Evolutionary conservation across 441 rosid species (phyloP).

Genomic region (Euphorbia celastroides): DNA sequence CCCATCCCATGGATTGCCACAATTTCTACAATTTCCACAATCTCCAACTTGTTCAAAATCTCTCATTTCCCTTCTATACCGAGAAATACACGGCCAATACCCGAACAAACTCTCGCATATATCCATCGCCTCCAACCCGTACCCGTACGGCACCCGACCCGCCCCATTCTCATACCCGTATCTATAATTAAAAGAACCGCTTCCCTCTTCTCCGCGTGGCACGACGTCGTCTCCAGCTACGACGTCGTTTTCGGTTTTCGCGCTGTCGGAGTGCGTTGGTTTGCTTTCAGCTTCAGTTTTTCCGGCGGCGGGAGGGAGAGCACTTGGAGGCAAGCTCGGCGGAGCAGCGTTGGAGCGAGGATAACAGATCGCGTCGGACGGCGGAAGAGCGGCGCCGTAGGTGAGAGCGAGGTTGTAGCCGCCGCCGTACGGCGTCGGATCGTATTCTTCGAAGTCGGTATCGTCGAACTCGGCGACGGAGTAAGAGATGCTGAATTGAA

Average conservation of each 20-base stretch:
- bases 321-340: slow-evolving; percentile 14
- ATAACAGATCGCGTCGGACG: slow-evolving; percentile 52
- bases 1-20: slow-evolving; percentile 39
- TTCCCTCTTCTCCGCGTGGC: slow-evolving; percentile 3
- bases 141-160: slow-evolving; percentile 51
- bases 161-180: slow-evolving; percentile 22
- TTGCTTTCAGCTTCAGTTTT: slow-evolving; percentile 11
- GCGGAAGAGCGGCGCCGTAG: slow-evolving; percentile 64
- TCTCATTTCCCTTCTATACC: slow-evolving; percentile 23
- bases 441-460: slow-evolving; percentile 54
- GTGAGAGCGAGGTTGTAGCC: slow-evolving; percentile 51
- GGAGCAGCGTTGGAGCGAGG: slow-evolving; percentile 33
- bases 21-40: slow-evolving; percentile 16
- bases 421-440: slow-evolving; percentile 71
- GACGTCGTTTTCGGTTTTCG: not conserved
- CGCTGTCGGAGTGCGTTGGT: not conserved
- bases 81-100: slow-evolving; percentile 61
- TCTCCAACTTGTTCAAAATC: slow-evolving; percentile 23
- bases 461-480: slow-evolving; percentile 38
- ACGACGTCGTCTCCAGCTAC: slow-evolving; percentile 12
- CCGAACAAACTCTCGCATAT: slow-evolving; percentile 70
- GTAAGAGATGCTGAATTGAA: slow-evolving; percentile 36
- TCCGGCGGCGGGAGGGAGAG: slow-evolving; percentile 24
- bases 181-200: slow-evolving; percentile 1
- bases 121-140: slow-evolving; percentile 72